A percentile compares a stretch with the other conserved stretches of the same genome.
phyloP scores from a whole-genome alignment of 176 grass and related monocot species.

The Hyparrhenia diplandra region DNA sequence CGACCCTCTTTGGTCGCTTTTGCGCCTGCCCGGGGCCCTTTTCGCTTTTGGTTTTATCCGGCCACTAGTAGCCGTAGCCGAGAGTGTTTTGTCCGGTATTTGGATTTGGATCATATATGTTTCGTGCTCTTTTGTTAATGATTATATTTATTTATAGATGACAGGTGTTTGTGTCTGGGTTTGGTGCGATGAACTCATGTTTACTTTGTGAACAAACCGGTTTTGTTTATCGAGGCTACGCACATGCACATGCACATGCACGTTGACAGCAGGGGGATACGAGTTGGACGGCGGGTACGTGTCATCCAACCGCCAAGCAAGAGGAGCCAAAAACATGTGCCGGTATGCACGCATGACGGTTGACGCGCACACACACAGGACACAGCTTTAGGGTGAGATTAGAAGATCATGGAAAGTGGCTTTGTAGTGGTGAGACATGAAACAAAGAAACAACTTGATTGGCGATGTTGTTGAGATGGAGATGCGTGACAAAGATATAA shows the following conservation, averaged over 20 bases:
- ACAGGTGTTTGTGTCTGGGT: no score
- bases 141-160: background rate
- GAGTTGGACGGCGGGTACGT: background rate
- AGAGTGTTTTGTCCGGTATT: background rate
- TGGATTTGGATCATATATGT: conserved; percentile 3
- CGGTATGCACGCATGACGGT: background rate
- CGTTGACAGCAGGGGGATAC: background rate
- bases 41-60: background rate
- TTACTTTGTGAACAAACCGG: background rate
- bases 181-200: background rate
- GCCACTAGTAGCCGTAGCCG: background rate
- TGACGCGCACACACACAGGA: no score
- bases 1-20: conserved; percentile 14
- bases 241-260: background rate
- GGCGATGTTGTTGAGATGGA: background rate
- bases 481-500: background rate
- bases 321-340: background rate
- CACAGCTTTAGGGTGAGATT: background rate
- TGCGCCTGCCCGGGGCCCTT: no score
- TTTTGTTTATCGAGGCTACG: background rate
- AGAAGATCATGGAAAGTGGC: background rate
- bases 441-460: background rate
- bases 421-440: background rate
- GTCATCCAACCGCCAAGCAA: background rate
- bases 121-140: background rate